Evolutionary conservation across 257 asterid genomes (phyloP), one percentile per base, ranked within the genome.

Genomic region (Petunia secreta): DNA sequence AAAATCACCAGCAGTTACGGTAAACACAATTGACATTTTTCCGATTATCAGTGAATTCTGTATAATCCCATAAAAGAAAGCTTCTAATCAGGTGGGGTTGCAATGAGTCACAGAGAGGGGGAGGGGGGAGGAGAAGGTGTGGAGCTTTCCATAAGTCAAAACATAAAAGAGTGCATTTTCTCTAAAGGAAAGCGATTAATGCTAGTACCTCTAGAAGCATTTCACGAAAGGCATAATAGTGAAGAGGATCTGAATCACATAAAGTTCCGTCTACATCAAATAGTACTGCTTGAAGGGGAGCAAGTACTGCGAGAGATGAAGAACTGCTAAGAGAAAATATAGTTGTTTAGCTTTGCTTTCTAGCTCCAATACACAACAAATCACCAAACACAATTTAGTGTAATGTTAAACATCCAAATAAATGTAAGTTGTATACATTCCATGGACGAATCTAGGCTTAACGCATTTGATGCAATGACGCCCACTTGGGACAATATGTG

Each of bases 221-320:
- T 85, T 74, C 94, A 3, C 87, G 89, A 82, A 92, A 94, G 75
- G 97, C 98, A 55, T 78, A 9, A 59, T 74, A 80, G 79, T 95
- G 99, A 86, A 95, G 86, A 81, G 99, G 99, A 84, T 95, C 99
- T 6, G 99, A 80, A 83, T 95, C 99, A 41, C 97, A 90, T 79
- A 95, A 84, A 58, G 99, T 95, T 79, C 99, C 99, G 83, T 95
- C 99, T 39, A 95, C 83, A 40, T 95, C 99, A 84, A 95, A 95
- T 36, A 95, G 84, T n/a, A 93, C 96, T 37, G 99, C 99, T 87
- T 95, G 90, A 77, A 95, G 90, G 63, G 99, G 97, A 81, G 96
- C 98, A 83, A 88, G 89, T 74, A 86, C 85, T 80, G 87, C 80
- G 66, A 95, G 91, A 66, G 97, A 78, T 82, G 87, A 53, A 39